Evolutionary conservation across 78 protist genomes (phyloP), one percentile per base, ranked within the genome.

Genomic region (Dictyostelium capitatum): DNA sequence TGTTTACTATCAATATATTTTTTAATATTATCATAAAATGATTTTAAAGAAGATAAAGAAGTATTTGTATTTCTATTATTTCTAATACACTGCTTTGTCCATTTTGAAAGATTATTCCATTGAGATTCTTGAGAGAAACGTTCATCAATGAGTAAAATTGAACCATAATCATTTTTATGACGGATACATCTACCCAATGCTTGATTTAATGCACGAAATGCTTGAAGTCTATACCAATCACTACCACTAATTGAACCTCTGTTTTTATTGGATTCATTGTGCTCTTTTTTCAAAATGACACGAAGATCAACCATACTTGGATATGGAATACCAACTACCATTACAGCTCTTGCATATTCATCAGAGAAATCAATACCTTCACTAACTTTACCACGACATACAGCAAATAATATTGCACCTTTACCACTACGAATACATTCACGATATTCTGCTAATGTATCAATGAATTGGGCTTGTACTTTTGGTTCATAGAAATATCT

Each of bases 111-210:
- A 25, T 72, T 72, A 1, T 9, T 19, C 75, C 87, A 54, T 3
- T 50, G 14, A 14, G 6, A 3, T 20, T 28, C 15, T 32, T 54
- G 19, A 0, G 87, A 78, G 28, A 92, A 96, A 23, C 97, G 70
- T 19, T 65, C 94, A 53, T 97, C 99, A 9, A 74, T 72, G 47
- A 99, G 78, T 17, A 99, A n/a, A 20, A 99, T 96, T 28, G 98
- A 99, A 17, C 99, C 99, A 73, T 56, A 98, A 82, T 99, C 99
- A 6, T 69, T 20, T 54, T 30, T 25, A 54, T 99, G 99, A 11
- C 99, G 96, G 7, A 99, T 98, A 48, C 98, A 98, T 30, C 99
- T 81, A 23, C 99, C 99, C 41, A 98, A 65, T 41, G 99, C 99
- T 65, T 99, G 99, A 91, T 99, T 99, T 54, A 98, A 94, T 19